Evolutionary conservation across 148 eudicot genomes (phyloP).

Genomic region (Mesembryanthemum crystallinum): DNA sequence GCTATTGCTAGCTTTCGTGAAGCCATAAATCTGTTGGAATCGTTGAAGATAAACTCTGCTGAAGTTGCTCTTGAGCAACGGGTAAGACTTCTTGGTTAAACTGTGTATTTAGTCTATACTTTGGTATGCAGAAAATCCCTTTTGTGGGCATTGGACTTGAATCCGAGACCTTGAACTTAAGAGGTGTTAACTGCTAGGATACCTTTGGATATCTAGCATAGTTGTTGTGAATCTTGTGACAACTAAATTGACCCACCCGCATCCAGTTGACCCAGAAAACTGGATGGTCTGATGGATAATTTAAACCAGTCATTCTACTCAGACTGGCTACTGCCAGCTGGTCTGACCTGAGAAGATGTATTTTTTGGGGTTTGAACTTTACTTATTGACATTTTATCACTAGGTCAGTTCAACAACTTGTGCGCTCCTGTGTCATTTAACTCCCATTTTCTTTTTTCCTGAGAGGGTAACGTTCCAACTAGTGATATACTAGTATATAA

Average conservation of each 20-base stretch:
- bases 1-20: slow-evolving; percentile 72
- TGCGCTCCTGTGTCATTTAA: background rate
- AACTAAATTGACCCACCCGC: too few species aligned
- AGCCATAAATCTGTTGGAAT: slow-evolving; percentile 60
- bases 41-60: slow-evolving; percentile 47
- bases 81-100: slow-evolving; percentile 46
- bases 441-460: background rate
- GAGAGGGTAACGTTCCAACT: background rate
- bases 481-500: background rate
- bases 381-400: background rate
- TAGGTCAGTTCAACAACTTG: background rate
- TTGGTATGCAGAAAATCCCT: too few species aligned
- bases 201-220: background rate
- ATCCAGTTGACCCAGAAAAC: background rate
- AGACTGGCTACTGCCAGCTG: background rate
- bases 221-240: background rate
- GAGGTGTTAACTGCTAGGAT: background rate
- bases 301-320: background rate
- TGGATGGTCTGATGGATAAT: background rate
- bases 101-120: background rate
- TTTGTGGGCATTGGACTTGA: slow-evolving; percentile 6
- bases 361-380: background rate
- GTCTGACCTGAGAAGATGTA: background rate
- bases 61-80: slow-evolving; percentile 74
- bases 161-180: background rate